Conservation (phyloP, 306 rosid genomes). For the Malus sieversii region DNA sequence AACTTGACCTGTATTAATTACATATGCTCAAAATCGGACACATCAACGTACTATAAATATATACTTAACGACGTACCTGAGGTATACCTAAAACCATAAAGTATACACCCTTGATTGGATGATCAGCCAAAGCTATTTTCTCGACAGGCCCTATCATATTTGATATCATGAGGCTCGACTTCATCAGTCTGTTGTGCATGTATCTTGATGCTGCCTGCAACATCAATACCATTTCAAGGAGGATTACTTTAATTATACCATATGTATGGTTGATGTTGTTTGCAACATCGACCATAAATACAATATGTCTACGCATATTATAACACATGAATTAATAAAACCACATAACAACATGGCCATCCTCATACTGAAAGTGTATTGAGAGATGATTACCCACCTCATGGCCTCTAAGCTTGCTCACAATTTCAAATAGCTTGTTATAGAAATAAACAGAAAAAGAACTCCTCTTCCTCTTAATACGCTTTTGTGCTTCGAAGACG, state of each 20-base stretch:
- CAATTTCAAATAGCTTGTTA: constrained; percentile 26
- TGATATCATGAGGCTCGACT: constrained; percentile 37
- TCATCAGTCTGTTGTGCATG: constrained; percentile 24
- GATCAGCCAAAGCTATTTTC: constrained; percentile 39
- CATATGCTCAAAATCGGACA: too few relatives aligned
- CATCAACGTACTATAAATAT: too few relatives aligned
- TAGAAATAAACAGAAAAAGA: constrained; percentile 33
- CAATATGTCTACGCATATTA: too few relatives aligned
- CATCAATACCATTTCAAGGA: background rate
- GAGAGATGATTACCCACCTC: constrained; percentile 27
- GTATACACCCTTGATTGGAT: constrained; percentile 31
- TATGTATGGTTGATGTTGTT: too few relatives aligned
- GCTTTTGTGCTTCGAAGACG: constrained; percentile 30
- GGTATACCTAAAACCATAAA: constrained; percentile 37
- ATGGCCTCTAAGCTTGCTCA: constrained; percentile 39
- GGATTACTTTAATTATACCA: background rate
- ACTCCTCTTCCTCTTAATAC: constrained; percentile 41
- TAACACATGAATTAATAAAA: too few relatives aligned
- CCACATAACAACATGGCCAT: too few relatives aligned
- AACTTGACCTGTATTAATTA: too few relatives aligned
- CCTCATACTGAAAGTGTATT: background rate
- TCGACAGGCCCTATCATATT: constrained; percentile 52
- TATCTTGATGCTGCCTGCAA: constrained; percentile 40
- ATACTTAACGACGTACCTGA: constrained; percentile 29
- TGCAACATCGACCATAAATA: too few relatives aligned